phyloP scores from a whole-genome alignment of 257 asterid genomes.

The Cruciata laevipes region DNA sequence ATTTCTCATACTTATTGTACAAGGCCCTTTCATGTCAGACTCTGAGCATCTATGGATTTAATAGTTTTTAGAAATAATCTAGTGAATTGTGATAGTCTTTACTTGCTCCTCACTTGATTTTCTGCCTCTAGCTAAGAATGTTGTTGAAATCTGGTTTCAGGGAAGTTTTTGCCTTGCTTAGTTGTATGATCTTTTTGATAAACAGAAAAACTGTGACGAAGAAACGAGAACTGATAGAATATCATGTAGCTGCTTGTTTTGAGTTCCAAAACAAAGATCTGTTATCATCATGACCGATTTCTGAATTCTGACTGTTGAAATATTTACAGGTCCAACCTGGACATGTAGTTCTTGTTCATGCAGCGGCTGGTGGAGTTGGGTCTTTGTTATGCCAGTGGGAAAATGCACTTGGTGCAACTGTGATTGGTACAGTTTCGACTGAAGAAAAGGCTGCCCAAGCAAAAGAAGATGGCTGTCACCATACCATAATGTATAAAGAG shows the following conservation, averaged over 20 bases:
- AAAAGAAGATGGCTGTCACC: constrained; percentile 88
- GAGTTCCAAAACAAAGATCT: not conserved
- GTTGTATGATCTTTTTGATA: not conserved
- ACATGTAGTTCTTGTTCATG: constrained; percentile 81
- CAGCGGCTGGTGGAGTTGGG: constrained; percentile 99
- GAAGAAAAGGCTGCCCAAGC: constrained; percentile 90
- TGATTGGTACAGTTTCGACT: constrained; percentile 90
- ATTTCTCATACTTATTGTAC: too few relatives aligned
- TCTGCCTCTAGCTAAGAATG: not conserved
- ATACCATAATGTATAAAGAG: constrained; percentile 64
- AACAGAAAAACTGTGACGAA: not conserved
- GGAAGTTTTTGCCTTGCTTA: not conserved
- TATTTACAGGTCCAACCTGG: constrained; percentile 67
- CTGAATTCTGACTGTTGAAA: constrained; percentile 9
- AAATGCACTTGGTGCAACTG: constrained; percentile 82
- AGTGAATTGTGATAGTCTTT: not conserved
- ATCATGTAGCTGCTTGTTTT: not conserved
- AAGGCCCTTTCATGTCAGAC: too few relatives aligned
- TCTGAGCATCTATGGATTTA: not conserved
- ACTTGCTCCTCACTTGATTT: not conserved
- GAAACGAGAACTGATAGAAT: too few relatives aligned
- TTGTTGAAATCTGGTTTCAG: not conserved
- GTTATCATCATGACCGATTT: not conserved
- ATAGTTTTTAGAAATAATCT: not conserved
- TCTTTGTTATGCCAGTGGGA: constrained; percentile 98